These are phyloP conservation scores for Lentinula sp. DNA, from an alignment of 768 basidiomycete species.

Conservation along the genomic window DNA sequence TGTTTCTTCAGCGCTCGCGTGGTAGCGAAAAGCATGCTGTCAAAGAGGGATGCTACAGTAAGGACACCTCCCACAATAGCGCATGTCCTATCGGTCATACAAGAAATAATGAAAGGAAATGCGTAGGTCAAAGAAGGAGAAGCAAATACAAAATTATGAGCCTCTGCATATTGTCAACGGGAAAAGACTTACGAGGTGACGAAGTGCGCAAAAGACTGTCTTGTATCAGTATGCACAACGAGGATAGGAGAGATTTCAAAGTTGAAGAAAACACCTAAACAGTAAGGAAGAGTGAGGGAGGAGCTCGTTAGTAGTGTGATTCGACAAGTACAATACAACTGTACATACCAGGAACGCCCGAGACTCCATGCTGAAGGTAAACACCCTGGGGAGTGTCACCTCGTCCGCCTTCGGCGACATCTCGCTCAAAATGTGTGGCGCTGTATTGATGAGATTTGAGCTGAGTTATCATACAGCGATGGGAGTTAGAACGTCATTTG, in stretches of 20 bases:
- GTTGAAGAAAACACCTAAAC: slow-evolving; percentile 75
- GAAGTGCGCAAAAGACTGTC: slow-evolving; percentile 97
- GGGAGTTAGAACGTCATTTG: neutral
- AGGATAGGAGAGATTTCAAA: slow-evolving; percentile 97
- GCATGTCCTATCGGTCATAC: slow-evolving; percentile 59
- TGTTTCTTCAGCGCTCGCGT: slow-evolving; percentile 65
- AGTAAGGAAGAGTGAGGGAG: neutral
- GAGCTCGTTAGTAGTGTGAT: too few species aligned
- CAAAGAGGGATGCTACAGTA: slow-evolving; percentile 89
- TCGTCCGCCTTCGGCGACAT: slow-evolving; percentile 59
- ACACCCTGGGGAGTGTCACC: slow-evolving; percentile 59
- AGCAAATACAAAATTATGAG: too few species aligned
- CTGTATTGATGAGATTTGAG: slow-evolving; percentile 94
- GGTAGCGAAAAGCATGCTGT: slow-evolving; percentile 85
- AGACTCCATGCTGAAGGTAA: slow-evolving; percentile 66
- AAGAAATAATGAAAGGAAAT: neutral
- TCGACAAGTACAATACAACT: too few species aligned
- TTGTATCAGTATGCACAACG: slow-evolving; percentile 83
- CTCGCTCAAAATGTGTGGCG: slow-evolving; percentile 93
- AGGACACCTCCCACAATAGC: slow-evolving; percentile 97
- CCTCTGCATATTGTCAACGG: neutral
- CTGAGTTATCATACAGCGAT: slow-evolving; percentile 24
- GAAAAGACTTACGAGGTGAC: slow-evolving; percentile 76
- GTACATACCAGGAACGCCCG: slow-evolving; percentile 61
- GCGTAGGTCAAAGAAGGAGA: neutral